These are phyloP conservation scores for Rosellinia necatrix DNA, from an alignment of 2,329 filamentous ascomycete species.

Conservation along the genomic window DNA sequence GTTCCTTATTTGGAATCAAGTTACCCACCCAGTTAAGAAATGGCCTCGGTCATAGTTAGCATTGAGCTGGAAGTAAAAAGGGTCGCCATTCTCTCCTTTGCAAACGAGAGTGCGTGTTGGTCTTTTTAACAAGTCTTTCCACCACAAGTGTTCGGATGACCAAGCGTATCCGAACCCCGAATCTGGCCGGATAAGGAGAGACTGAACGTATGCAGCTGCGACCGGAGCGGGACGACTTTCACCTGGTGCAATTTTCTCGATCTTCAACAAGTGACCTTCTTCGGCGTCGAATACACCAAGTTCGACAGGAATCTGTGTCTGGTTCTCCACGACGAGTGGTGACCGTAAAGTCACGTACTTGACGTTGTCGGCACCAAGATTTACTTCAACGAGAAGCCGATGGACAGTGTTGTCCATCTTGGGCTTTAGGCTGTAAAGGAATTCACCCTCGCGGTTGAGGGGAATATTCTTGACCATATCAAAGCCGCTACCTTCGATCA, in stretches of 20 bases:
- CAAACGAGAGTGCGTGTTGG: constrained; percentile 89
- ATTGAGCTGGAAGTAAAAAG: constrained; percentile 97
- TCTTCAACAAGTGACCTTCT: constrained; percentile 90
- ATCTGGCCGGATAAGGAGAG: constrained; percentile 84
- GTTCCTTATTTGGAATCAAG: background rate
- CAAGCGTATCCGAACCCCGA: constrained; percentile 96
- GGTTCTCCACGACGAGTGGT: constrained; percentile 89
- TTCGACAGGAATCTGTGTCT: constrained; percentile 94
- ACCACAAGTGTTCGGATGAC: constrained; percentile 88
- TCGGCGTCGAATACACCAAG: constrained; percentile 86
- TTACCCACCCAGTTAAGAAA: constrained; percentile 71
- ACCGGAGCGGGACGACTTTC: constrained; percentile 89
- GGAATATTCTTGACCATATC: constrained; percentile 86
- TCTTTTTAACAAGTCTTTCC: constrained; percentile 85
- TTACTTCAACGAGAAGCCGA: constrained; percentile 88
- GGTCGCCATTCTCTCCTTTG: constrained; percentile 81
- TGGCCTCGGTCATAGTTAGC: constrained; percentile 83
- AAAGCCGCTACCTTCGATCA: constrained; percentile 91
- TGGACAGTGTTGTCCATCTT: constrained; percentile 85
- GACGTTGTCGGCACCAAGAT: constrained; percentile 89
- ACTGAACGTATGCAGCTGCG: constrained; percentile 88
- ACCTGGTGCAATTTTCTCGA: constrained; percentile 94
- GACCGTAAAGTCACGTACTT: constrained; percentile 97
- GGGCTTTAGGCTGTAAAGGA: constrained; percentile 84
- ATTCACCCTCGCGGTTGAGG: constrained; percentile 92